phyloP scores from a whole-genome alignment of 495 filamentous ascomycete genomes.

The Aspergillus egyptiacus region DNA sequence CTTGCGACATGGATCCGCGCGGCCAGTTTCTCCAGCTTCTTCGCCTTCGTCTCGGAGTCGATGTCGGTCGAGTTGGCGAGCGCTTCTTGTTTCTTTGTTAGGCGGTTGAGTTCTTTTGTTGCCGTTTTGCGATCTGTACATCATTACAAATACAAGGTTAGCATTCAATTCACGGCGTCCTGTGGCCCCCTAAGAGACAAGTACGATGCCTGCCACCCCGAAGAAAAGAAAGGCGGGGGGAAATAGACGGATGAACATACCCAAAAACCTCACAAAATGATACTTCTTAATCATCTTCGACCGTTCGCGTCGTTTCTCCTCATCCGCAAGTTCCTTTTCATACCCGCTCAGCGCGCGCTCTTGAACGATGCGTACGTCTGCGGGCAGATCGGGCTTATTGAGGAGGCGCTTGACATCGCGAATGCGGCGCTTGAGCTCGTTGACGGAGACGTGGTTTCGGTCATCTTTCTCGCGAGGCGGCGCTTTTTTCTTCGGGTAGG shows the following conservation, averaged over 20 bases:
- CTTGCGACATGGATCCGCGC: slow-evolving; percentile 60
- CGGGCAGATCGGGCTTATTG: slow-evolving; percentile 57
- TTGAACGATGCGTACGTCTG: slow-evolving; percentile 65
- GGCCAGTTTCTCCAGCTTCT: slow-evolving; percentile 43
- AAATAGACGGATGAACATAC: slow-evolving; percentile 25
- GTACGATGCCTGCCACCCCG: too few relatives aligned
- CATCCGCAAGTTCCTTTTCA: slow-evolving; percentile 61
- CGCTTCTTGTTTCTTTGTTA: slow-evolving; percentile 46
- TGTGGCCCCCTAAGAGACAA: too few relatives aligned
- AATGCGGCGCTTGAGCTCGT: slow-evolving; percentile 48
- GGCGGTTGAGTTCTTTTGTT: slow-evolving; percentile 57
- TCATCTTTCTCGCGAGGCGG: slow-evolving; percentile 16
- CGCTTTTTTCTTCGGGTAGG: slow-evolving; percentile 1
- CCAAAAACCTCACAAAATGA: slow-evolving; percentile 93
- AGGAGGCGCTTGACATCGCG: slow-evolving; percentile 55
- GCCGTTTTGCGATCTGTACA: slow-evolving; percentile 77
- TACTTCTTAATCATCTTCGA: slow-evolving; percentile 78
- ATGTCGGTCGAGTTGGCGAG: slow-evolving; percentile 12
- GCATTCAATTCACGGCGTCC: too few relatives aligned
- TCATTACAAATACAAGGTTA: neutral
- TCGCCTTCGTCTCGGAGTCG: slow-evolving; percentile 39
- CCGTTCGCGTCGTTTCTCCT: slow-evolving; percentile 56
- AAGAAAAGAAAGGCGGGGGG: neutral
- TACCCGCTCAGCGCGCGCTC: slow-evolving; percentile 76
- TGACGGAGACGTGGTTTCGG: slow-evolving; percentile 38